Conservation (phyloP, 208 protist genomes). For the Leishmania braziliensis region DNA sequence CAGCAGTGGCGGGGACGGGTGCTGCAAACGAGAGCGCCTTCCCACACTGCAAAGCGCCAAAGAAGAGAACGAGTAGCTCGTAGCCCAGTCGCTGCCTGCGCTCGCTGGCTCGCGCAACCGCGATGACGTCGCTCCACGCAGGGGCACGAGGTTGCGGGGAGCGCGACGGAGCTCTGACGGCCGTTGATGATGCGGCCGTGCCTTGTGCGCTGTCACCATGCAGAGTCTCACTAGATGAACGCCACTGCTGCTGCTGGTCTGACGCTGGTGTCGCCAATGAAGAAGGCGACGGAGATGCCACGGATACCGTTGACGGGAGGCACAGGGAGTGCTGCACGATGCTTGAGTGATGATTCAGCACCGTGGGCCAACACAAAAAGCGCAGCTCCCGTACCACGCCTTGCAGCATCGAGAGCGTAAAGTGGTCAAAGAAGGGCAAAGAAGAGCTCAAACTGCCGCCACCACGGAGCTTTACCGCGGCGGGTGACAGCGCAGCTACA, state of each 20-base stretch:
- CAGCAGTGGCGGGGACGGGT: background rate
- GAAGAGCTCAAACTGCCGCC: background rate
- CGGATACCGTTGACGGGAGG: conserved; percentile 5
- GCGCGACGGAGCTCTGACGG: background rate
- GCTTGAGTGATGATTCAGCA: conserved; percentile 39
- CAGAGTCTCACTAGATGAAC: background rate
- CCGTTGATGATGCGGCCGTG: background rate
- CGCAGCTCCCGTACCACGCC: conserved; percentile 42
- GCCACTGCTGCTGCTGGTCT: background rate
- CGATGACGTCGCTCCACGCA: conserved; percentile 33
- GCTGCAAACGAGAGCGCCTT: conserved; percentile 23
- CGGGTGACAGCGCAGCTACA: background rate
- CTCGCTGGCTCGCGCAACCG: conserved; percentile 39
- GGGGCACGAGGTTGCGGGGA: background rate
- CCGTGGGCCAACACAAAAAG: conserved; percentile 49
- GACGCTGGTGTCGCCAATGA: background rate
- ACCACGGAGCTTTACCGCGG: background rate
- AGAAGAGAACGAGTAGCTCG: conserved; percentile 48
- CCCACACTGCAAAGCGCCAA: conserved; percentile 4
- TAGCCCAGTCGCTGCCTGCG: conserved; percentile 49
- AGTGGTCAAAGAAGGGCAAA: background rate
- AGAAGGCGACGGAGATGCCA: background rate
- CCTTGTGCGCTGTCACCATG: background rate
- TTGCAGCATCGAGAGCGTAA: background rate
- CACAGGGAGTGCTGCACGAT: conserved; percentile 40